phyloP scores from a whole-genome alignment of 768 basidiomycete genomes.

The Auriscalpium microsporum region DNA sequence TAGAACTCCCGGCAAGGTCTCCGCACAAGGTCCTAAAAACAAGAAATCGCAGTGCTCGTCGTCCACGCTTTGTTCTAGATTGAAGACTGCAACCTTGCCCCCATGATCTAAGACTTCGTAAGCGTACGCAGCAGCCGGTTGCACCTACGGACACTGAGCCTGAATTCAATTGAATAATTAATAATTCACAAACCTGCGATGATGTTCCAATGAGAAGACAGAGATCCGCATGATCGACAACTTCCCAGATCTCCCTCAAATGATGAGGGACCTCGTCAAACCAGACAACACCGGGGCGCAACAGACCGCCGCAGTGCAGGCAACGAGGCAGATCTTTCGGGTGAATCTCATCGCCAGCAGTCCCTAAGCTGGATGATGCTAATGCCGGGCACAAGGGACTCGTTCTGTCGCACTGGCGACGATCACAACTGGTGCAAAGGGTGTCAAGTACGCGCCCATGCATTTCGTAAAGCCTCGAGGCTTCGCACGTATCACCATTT shows the following conservation, averaged over 20 bases:
- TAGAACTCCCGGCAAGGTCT: constrained; percentile 32
- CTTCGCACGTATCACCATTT: constrained; percentile 5
- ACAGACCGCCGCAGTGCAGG: constrained; percentile 20
- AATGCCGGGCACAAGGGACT: constrained; percentile 41
- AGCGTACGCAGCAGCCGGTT: constrained; percentile 26
- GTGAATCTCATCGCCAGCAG: constrained; percentile 17
- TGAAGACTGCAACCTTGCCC: constrained; percentile 30
- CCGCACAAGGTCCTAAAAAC: constrained; percentile 42
- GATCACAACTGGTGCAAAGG: constrained; percentile 38
- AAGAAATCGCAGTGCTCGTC: constrained; percentile 39
- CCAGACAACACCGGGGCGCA: constrained; percentile 33
- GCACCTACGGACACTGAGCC: constrained; percentile 18
- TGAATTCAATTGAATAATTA: background rate
- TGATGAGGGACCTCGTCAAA: constrained; percentile 27
- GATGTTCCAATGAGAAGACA: constrained; percentile 33
- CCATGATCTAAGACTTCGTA: constrained; percentile 19
- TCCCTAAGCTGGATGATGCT: constrained; percentile 4
- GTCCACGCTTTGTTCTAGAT: constrained; percentile 25
- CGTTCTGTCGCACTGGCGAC: constrained; percentile 30
- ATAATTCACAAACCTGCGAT: constrained; percentile 16
- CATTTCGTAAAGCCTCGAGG: constrained; percentile 36
- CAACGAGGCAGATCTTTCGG: constrained; percentile 26
- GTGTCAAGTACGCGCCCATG: constrained; percentile 53
- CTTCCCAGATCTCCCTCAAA: constrained; percentile 21
- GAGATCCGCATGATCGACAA: constrained; percentile 25